Conservation (phyloP, 495 filamentous ascomycete genomes). For the Neurospora discreta region DNA sequence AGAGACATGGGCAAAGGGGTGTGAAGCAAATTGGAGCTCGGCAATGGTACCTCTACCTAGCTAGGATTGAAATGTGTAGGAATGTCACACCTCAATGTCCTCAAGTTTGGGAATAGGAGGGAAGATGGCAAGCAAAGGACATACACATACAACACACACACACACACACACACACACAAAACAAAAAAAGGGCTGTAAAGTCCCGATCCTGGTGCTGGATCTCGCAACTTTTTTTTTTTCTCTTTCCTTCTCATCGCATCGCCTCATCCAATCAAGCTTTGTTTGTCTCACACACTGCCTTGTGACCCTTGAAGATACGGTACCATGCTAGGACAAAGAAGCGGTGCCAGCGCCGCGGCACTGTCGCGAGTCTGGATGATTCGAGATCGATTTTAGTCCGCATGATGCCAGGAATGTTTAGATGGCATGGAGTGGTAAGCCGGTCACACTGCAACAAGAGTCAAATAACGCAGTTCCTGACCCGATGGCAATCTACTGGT, state of each 20-base stretch:
- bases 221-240: neutral
- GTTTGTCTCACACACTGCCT: neutral
- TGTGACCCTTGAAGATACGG: neutral
- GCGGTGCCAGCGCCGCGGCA: neutral
- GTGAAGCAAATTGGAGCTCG: neutral
- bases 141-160: no score
- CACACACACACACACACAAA: no score
- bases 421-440: neutral
- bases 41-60: no score
- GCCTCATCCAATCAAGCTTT: neutral
- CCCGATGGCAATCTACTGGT: neutral
- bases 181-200: neutral
- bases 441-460: neutral
- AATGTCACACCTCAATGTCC: neutral
- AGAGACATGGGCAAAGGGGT: neutral
- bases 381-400: neutral
- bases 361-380: neutral
- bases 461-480: neutral
- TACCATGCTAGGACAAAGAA: neutral
- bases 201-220: neutral
- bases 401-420: neutral
- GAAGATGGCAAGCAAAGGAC: neutral
- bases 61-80: neutral
- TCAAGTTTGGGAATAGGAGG: neutral
- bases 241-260: neutral